phyloP scores from a whole-genome alignment of 345 rosid species.

The Acer negundo region DNA sequence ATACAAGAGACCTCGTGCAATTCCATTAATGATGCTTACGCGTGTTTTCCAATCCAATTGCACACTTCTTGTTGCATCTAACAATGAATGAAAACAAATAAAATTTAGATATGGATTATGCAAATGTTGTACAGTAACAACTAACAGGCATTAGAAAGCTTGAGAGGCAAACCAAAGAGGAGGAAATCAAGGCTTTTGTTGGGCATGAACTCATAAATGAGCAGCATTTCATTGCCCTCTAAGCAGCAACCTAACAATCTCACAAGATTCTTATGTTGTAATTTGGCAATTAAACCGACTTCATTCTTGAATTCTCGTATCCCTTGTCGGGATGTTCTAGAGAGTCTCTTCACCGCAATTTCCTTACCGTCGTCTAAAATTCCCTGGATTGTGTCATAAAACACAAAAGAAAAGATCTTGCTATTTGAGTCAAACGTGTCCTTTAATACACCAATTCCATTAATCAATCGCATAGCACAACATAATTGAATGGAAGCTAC shows the following conservation, averaged over 20 bases:
- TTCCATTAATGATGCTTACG: slow-evolving; percentile 34
- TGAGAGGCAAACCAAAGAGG: slow-evolving; percentile 28
- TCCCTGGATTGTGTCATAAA: neutral
- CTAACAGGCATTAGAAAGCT: neutral
- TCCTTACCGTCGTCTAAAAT: slow-evolving; percentile 4
- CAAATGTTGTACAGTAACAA: too few species aligned
- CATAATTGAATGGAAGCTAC: too few species aligned
- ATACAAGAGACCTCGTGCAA: slow-evolving; percentile 42
- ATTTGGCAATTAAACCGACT: slow-evolving; percentile 19
- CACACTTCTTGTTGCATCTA: slow-evolving; percentile 9
- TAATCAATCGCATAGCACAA: neutral
- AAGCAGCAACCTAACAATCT: slow-evolving; percentile 31
- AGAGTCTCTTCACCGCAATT: slow-evolving; percentile 20
- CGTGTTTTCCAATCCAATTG: slow-evolving; percentile 30
- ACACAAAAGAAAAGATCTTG: neutral
- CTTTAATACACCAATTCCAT: neutral
- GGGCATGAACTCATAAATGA: slow-evolving; percentile 30
- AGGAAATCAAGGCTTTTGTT: slow-evolving; percentile 30
- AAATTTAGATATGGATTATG: neutral
- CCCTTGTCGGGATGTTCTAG: slow-evolving; percentile 29
- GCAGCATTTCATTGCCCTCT: slow-evolving; percentile 21
- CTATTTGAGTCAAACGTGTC: too few species aligned
- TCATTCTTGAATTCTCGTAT: slow-evolving; percentile 30
- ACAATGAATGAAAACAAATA: neutral
- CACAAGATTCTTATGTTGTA: slow-evolving; percentile 34